A percentile compares a stretch with the other conserved stretches of the same genome.
These are phyloP conservation scores for Harrya chromipes DNA, from an alignment of 768 basidiomycete species.

Conservation along the genomic window DNA sequence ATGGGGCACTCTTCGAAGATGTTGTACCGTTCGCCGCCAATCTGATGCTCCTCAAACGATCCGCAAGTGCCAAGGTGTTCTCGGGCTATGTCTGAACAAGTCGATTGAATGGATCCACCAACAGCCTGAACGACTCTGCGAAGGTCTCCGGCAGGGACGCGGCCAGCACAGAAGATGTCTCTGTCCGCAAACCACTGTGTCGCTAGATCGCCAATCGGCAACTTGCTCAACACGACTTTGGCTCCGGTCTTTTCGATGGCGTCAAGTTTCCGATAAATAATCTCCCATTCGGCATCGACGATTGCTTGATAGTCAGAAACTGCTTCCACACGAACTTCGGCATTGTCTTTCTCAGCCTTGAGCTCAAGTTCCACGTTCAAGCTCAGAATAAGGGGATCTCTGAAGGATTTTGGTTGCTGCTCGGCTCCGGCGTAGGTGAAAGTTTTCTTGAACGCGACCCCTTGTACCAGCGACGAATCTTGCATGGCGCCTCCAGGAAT, in stretches of 20 bases:
- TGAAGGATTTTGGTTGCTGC: constrained; percentile 95
- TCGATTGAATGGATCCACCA: constrained; percentile 92
- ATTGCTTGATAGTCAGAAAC: constrained; percentile 99
- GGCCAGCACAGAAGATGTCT: constrained; percentile 98
- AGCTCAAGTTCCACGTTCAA: constrained; percentile 97
- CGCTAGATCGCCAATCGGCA: constrained; percentile 97
- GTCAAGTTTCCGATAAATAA: constrained; percentile 96
- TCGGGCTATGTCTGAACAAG: constrained; percentile 85
- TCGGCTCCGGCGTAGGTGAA: constrained; percentile 99
- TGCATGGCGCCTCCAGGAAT: constrained; percentile 97
- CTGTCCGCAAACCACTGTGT: constrained; percentile 99
- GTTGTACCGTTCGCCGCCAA: constrained; percentile 96
- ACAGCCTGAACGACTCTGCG: constrained; percentile 94
- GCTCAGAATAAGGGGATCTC: constrained; percentile 84
- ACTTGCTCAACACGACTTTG: constrained; percentile 95
- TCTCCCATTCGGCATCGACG: constrained; percentile 99
- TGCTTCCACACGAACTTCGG: constrained; percentile 94
- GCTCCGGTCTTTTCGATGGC: constrained; percentile 96
- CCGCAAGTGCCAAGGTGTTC: constrained; percentile 96
- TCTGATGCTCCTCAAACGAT: constrained; percentile 88
- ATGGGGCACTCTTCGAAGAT: constrained; percentile 90
- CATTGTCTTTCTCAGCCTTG: constrained; percentile 99
- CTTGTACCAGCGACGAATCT: constrained; percentile 84
- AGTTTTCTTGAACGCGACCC: constrained; percentile 99
- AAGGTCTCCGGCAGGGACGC: constrained; percentile 86